These are phyloP conservation scores for Stereocaulon alpinum DNA, from an alignment of 495 filamentous ascomycete species.

Conservation along the genomic window DNA sequence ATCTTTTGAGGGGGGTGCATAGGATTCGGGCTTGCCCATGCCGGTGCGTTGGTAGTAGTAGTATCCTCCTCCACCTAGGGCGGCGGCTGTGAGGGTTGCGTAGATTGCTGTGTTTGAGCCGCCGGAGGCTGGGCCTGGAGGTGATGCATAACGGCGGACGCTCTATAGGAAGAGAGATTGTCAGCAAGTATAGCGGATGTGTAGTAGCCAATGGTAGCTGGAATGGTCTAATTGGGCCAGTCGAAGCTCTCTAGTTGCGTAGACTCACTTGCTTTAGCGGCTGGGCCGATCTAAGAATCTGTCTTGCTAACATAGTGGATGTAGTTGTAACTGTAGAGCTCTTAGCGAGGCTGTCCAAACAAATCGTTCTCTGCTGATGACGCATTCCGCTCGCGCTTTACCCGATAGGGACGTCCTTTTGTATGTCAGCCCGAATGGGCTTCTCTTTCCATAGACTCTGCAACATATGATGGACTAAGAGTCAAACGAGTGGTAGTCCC, in stretches of 20 bases:
- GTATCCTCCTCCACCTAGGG: slow-evolving; percentile 34
- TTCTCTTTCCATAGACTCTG: no score
- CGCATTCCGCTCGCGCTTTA: no score
- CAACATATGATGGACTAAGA: no score
- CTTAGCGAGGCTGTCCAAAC: neutral
- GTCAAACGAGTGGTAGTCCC: no score
- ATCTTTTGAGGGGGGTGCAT: slow-evolving; percentile 10
- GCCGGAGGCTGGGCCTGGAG: slow-evolving; percentile 36
- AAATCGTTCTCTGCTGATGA: neutral
- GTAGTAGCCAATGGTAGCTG: neutral
- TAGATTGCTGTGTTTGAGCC: slow-evolving; percentile 22
- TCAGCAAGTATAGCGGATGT: neutral
- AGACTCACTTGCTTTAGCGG: slow-evolving; percentile 38
- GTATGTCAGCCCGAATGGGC: no score
- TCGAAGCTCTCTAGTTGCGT: neutral
- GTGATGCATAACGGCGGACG: slow-evolving; percentile 43
- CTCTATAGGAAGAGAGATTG: slow-evolving; percentile 24
- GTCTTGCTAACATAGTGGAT: slow-evolving; percentile 38
- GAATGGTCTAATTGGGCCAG: neutral
- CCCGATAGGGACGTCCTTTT: no score
- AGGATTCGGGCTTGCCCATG: slow-evolving; percentile 4
- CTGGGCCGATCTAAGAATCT: slow-evolving; percentile 39
- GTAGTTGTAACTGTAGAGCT: neutral
- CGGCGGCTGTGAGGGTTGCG: slow-evolving; percentile 29
- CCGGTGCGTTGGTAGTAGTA: slow-evolving; percentile 38